phyloP scores from a whole-genome alignment of 805 yeast genomes.

The Dipodascopsis uninucleata region DNA sequence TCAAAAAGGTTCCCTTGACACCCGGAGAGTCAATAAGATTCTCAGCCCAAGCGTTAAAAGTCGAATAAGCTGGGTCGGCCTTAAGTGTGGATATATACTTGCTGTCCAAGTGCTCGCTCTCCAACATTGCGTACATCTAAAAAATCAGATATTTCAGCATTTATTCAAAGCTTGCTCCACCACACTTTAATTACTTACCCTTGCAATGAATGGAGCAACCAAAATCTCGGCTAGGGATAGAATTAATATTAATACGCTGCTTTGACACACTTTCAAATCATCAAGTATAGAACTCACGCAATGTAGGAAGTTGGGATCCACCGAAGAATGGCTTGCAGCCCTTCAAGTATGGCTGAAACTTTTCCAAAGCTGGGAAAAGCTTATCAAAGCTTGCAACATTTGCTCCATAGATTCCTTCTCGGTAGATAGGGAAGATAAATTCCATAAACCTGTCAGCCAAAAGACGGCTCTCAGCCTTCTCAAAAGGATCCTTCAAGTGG shows the following conservation, averaged over 20 bases:
- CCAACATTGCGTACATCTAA: too few species aligned
- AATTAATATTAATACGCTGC: too few species aligned
- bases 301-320: constrained; percentile 20
- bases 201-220: constrained; percentile 29
- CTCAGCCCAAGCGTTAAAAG: constrained; percentile 27
- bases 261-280: too few species aligned
- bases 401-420: constrained; percentile 13
- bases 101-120: too few species aligned
- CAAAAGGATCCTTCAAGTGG: constrained; percentile 80
- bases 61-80: too few species aligned
- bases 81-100: too few species aligned
- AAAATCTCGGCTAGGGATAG: constrained; percentile 24
- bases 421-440: constrained; percentile 17
- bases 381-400: constrained; percentile 1
- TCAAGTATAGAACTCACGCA: constrained; percentile 11
- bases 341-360: constrained; percentile 24
- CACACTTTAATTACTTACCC: constrained; percentile 19
- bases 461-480: constrained; percentile 42
- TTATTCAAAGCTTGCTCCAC: too few species aligned
- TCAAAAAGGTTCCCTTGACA: constrained; percentile 26
- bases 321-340: constrained; percentile 28
- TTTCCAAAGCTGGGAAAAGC: constrained; percentile 24
- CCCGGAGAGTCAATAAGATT: constrained; percentile 27
- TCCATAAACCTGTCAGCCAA: constrained; percentile 30
- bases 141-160: too few species aligned